phyloP scores from a whole-genome alignment of 2,329 filamentous ascomycete genomes.

The Proliferodiscus dingleyae region DNA sequence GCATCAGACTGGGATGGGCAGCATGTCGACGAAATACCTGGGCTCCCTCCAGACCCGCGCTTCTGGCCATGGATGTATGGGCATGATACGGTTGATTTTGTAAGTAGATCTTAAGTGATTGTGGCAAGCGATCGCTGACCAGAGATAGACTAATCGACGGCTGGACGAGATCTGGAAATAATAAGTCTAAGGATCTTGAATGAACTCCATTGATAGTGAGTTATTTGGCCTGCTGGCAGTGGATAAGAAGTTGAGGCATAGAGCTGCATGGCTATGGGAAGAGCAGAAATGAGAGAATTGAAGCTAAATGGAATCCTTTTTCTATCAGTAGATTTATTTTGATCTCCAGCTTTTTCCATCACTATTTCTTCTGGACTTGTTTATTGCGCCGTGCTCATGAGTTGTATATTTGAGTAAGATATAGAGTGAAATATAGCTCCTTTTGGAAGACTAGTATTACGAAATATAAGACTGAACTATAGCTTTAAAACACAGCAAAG shows the following conservation, averaged over 20 bases:
- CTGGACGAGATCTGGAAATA: conserved; percentile 3
- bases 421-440: too few species aligned
- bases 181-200: neutral
- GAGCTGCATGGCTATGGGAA: too few species aligned
- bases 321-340: too few species aligned
- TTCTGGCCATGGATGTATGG: conserved; percentile 59
- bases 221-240: too few species aligned
- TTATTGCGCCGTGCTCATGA: too few species aligned
- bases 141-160: conserved; percentile 1
- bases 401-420: too few species aligned
- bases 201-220: too few species aligned
- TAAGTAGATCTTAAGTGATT: conserved; percentile 3
- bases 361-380: too few species aligned
- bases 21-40: conserved; percentile 7
- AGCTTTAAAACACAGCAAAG: neutral
- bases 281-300: too few species aligned
- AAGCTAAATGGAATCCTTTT: too few species aligned
- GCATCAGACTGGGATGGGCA: conserved; percentile 36
- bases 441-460: neutral
- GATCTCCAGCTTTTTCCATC: too few species aligned
- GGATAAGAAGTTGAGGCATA: too few species aligned
- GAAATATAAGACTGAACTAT: neutral
- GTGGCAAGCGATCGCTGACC: neutral
- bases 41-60: conserved; percentile 40
- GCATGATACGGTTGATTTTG: conserved; percentile 12